Conservation (phyloP, 2,329 filamentous ascomycete species). For the Paecilomyces niveus region DNA sequence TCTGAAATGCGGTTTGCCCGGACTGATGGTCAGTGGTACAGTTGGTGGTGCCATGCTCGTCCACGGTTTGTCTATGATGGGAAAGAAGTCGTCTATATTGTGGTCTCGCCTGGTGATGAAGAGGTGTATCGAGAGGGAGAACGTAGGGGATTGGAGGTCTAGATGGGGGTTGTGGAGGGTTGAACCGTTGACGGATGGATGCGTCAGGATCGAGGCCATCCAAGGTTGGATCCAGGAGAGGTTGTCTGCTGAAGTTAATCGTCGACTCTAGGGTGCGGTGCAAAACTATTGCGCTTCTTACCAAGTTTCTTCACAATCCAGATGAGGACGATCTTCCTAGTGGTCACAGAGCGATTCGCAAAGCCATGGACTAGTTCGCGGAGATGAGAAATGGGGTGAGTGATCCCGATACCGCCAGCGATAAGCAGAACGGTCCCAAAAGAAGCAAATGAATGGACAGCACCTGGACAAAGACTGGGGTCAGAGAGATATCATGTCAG, state of each 20-base stretch:
- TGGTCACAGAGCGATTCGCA: constrained; percentile 14
- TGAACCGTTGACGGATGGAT: constrained; percentile 16
- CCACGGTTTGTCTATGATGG: constrained; percentile 18
- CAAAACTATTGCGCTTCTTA: constrained; percentile 3
- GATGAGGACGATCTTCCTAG: constrained; percentile 21
- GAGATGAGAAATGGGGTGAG: constrained; percentile 27
- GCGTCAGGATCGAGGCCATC: constrained; percentile 23
- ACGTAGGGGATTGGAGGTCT: constrained; percentile 16
- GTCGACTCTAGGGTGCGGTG: background rate
- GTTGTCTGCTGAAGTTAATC: constrained; percentile 18
- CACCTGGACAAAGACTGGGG: constrained; percentile 10
- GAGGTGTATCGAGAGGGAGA: constrained; percentile 22
- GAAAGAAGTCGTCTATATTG: constrained; percentile 17
- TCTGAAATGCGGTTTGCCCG: constrained; percentile 20
- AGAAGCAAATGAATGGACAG: constrained; percentile 21
- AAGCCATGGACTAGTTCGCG: constrained; percentile 22
- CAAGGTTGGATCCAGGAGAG: constrained; percentile 28
- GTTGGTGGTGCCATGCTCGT: constrained; percentile 14
- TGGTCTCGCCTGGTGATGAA: constrained; percentile 19
- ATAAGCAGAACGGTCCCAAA: constrained; percentile 28
- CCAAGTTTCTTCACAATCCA: constrained; percentile 28
- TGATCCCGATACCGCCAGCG: constrained; percentile 32
- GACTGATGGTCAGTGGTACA: constrained; percentile 17
- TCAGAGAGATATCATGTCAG: background rate
- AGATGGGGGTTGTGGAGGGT: constrained; percentile 14